Base-by-base conservation (phyloP, 2,329 filamentous ascomycete species). In the Coleophoma eucalyptorum region DNA sequence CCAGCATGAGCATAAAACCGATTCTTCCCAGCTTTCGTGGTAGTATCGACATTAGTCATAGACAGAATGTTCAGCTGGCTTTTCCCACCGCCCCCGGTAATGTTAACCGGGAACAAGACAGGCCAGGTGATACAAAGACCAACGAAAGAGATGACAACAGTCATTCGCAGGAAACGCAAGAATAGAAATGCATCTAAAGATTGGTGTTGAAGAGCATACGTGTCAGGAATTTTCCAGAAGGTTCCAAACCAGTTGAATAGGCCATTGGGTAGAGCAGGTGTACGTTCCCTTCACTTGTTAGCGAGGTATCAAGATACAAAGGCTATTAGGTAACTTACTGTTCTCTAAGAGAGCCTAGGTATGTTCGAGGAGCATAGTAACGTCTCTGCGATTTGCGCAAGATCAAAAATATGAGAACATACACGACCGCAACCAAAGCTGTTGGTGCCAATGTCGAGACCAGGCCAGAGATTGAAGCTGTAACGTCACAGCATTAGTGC, bases 181-280 rank as follows among this genome's bases (percentile, higher is more conserved):
- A 95, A 90, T 47, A 97, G 83, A 69, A 93, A 97, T 32, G 88
- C 89, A 67, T 99, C 93, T 55, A 99, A 81, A 0, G 91, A 95
- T 66, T 93, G 90, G 72, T 96, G 90, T 63, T 94, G 89, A 19
- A 97, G 81, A 21, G 92, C 83, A 63, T 89, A 90, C 38, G 84
- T 84, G 66, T 97, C 92, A 3, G 80, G 79, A 41, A 81, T 78
- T 59, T 78, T 79, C 72, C 81, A 86, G 70, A 90, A 88, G 12
- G 78, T 73, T 10, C 70, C 70, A 51, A 90, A 68, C 87, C 87
- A 91, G 59, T 86, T 81, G 60, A 88, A 72, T 43, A 83, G 66
- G 49, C 86, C 85, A 21, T 66, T 74, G 3, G 85, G 81, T 0
- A 86, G 73, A 2, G 72, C 64, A 19, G 82, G 82, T 12, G 79